phyloP scores from a whole-genome alignment of 306 rosid genomes.

The Trifolium repens region DNA sequence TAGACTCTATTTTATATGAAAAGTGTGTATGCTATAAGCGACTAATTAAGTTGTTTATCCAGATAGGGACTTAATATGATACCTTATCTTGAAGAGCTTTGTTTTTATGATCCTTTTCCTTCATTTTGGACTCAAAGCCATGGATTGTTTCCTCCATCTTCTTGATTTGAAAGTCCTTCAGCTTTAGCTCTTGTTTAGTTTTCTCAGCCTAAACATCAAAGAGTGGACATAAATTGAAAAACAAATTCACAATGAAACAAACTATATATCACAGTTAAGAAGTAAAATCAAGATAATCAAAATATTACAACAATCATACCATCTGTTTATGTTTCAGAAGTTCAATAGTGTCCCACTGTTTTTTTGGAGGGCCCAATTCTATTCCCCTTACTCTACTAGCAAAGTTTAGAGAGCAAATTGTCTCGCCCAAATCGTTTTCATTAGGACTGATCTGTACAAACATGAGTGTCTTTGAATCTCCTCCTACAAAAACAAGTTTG shows the following conservation, averaged over 20 bases:
- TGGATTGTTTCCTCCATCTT: slow-evolving; percentile 91
- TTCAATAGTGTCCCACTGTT: slow-evolving; percentile 77
- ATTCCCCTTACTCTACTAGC: slow-evolving; percentile 97
- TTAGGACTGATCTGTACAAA: slow-evolving; percentile 97
- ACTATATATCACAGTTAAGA: not conserved
- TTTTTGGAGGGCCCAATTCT: slow-evolving; percentile 92
- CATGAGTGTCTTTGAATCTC: slow-evolving; percentile 98
- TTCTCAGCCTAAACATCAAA: slow-evolving; percentile 65
- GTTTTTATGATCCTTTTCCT: slow-evolving; percentile 77
- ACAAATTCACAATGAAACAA: slow-evolving; percentile 7
- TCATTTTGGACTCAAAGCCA: slow-evolving; percentile 79
- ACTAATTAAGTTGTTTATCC: not conserved
- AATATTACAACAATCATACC: slow-evolving; percentile 50
- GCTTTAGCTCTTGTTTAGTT: slow-evolving; percentile 72
- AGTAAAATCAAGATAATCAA: slow-evolving; percentile 5
- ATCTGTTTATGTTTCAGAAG: slow-evolving; percentile 78
- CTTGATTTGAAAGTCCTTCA: slow-evolving; percentile 81
- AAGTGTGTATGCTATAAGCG: not conserved
- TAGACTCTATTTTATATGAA: not conserved
- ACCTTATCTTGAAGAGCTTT: slow-evolving; percentile 89
- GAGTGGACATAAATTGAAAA: not conserved
- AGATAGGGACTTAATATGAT: slow-evolving; percentile 16
- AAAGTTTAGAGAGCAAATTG: slow-evolving; percentile 93
- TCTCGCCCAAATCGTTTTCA: slow-evolving; percentile 88
- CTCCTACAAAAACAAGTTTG: slow-evolving; percentile 60